Base-by-base conservation (phyloP, 129 eudicot species). In the Heracleum sosnowskyi region DNA sequence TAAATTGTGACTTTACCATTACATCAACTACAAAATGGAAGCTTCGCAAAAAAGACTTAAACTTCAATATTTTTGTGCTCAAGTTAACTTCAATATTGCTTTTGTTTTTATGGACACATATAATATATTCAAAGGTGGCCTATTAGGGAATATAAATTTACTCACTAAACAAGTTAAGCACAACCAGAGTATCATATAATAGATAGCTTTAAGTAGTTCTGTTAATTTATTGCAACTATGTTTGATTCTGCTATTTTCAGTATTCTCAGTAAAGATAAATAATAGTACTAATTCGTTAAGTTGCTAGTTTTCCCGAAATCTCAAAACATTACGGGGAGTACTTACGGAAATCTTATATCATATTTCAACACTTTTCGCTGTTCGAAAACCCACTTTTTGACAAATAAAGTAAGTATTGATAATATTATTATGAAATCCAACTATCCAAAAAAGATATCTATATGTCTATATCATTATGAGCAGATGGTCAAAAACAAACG, bases 151-250 rank as follows among this genome's bases (percentile, higher is more conserved):
- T 40, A n/a, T 40, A 34, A 72, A 24, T 78, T 16, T 31, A 41
- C 75, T 78, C 80, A 46, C 34, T 66, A 10, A 12, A 49, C 45
- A 78, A 78, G 81, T 66, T 64, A 78, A 78, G 75, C 73, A 42
- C 75, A 41, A 33, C n/a, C 29, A 4, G 20, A 11, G 6, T 73
- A 26, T 40, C 17, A 3, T 72, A 69, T 34, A 2, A 35, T 16
- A 69, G 28, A 53, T 22, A 24, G n/a, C 15, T 7, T 57, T 8
- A n/a, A 24, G 7, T 1, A 7, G 2, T 24, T 57, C n/a, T n/a
- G 15, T 57, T 57, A 1, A 24, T 57, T 53, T 20, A 20, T 53
- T 20, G 26, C 62, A 53, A 18, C 24, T 18, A 17, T 15, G 57
- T 49, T 49, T 18, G n/a, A 49, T 53, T 20, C 11, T 53, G 28